A percentile compares a stretch with the other conserved stretches of the same genome.
These are phyloP conservation scores for Saccharomycopsis sp. DNA, from an alignment of 805 yeast species.

Conservation along the genomic window DNA sequence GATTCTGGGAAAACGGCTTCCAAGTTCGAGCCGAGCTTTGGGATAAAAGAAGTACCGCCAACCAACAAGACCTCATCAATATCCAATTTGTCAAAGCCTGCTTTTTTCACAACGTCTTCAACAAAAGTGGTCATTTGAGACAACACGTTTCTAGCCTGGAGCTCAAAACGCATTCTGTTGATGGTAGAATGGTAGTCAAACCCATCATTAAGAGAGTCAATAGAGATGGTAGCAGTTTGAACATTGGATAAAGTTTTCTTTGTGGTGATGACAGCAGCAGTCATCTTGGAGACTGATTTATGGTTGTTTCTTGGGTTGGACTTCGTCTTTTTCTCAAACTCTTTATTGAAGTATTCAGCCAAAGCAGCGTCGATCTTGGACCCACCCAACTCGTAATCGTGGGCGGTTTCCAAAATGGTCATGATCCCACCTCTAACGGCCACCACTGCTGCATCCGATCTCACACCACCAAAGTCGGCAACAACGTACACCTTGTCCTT, in stretches of 20 bases:
- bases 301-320: constrained; percentile 72
- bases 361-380: constrained; percentile 72
- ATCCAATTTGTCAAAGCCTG: constrained; percentile 75
- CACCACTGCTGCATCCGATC: constrained; percentile 92
- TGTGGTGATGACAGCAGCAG: constrained; percentile 70
- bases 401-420: constrained; percentile 80
- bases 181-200: constrained; percentile 86
- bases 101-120: constrained; percentile 66
- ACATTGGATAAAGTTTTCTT: constrained; percentile 91
- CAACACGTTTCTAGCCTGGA: constrained; percentile 72
- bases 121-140: constrained; percentile 70
- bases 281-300: constrained; percentile 82
- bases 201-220: constrained; percentile 92
- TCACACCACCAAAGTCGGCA: constrained; percentile 93
- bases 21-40: constrained; percentile 76
- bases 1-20: constrained; percentile 73
- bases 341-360: constrained; percentile 80
- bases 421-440: constrained; percentile 90
- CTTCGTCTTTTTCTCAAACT: constrained; percentile 82
- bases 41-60: constrained; percentile 91
- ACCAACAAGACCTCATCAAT: constrained; percentile 84
- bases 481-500: constrained; percentile 78
- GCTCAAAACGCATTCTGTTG: constrained; percentile 90
- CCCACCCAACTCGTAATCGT: constrained; percentile 81
- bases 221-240: constrained; percentile 79